phyloP scores from a whole-genome alignment of 2,329 filamentous ascomycete genomes.

The Talaromyces sp. region DNA sequence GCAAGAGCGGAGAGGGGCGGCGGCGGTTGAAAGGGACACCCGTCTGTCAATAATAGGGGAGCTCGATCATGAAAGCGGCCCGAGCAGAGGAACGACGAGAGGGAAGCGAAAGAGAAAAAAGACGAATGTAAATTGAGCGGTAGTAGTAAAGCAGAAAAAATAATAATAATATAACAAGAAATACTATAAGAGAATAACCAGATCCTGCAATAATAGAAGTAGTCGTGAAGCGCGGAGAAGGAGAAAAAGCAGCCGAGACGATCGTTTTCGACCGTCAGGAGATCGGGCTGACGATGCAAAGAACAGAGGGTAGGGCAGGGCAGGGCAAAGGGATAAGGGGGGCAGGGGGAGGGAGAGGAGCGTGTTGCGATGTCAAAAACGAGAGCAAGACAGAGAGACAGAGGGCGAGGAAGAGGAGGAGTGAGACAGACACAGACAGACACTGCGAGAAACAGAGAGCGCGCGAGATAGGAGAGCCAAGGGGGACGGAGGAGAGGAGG shows the following conservation, averaged over 20 bases:
- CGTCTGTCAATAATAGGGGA: background rate
- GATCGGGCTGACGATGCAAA: background rate
- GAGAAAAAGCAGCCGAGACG: background rate
- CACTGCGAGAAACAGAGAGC: background rate
- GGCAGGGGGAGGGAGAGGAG: background rate
- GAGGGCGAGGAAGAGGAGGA: background rate
- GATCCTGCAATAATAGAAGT: background rate
- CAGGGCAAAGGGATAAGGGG: background rate
- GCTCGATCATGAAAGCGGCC: background rate
- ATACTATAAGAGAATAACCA: background rate
- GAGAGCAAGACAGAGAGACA: background rate
- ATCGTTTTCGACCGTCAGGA: background rate
- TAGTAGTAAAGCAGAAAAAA: background rate
- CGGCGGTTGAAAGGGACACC: background rate
- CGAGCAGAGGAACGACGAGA: background rate
- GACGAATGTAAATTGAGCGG: background rate
- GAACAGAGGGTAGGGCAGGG: background rate
- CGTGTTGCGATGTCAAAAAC: background rate
- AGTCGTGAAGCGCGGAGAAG: background rate
- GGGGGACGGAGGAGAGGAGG: background rate
- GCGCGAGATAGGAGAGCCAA: background rate
- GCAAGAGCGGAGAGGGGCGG: background rate
- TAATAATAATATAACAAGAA: background rate
- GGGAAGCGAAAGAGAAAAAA: background rate
- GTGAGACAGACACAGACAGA: background rate